A percentile compares a stretch with the other conserved stretches of the same genome.
Evolutionary conservation across 805 yeast species (phyloP).

Genomic region (Ogataea ganodermae): DNA sequence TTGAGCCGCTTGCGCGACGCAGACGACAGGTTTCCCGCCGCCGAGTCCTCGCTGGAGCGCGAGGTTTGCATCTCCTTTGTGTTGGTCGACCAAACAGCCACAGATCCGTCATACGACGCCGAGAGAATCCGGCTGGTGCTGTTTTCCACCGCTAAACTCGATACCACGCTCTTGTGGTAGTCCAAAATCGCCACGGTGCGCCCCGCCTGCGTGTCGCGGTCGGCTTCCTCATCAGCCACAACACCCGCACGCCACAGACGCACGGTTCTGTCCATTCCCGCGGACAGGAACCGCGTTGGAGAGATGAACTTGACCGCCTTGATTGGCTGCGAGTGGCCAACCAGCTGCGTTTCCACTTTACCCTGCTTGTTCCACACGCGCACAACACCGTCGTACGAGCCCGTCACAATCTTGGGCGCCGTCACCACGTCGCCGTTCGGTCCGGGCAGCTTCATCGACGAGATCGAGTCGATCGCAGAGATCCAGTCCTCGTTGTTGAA

Average conservation of each 20-base stretch:
- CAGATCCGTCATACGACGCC: slow-evolving; percentile 76
- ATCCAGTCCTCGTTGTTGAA: slow-evolving; percentile 96
- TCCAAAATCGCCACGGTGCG: slow-evolving; percentile 81
- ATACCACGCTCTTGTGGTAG: slow-evolving; percentile 91
- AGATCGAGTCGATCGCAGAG: slow-evolving; percentile 62
- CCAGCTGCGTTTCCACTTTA: slow-evolving; percentile 71
- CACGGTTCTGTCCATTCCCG: slow-evolving; percentile 85
- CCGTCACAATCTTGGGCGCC: slow-evolving; percentile 71
- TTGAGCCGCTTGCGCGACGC: slow-evolving; percentile 88
- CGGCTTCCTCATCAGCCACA: slow-evolving; percentile 45
- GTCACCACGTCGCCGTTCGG: slow-evolving; percentile 31
- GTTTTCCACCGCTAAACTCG: slow-evolving; percentile 62
- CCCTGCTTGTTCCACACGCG: slow-evolving; percentile 87
- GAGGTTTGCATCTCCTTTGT: slow-evolving; percentile 77
- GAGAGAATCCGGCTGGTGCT: slow-evolving; percentile 68
- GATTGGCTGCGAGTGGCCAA: slow-evolving; percentile 88
- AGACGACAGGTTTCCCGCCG: slow-evolving; percentile 56
- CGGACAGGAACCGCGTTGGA: slow-evolving; percentile 74
- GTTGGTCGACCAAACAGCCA: slow-evolving; percentile 88
- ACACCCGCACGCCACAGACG: slow-evolving; percentile 81
- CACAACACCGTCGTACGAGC: slow-evolving; percentile 93
- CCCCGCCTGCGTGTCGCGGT: slow-evolving; percentile 50
- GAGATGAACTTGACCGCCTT: slow-evolving; percentile 80
- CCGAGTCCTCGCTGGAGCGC: slow-evolving; percentile 44
- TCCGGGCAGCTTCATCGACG: slow-evolving; percentile 34